A percentile compares a stretch with the other conserved stretches of the same genome.
Evolutionary conservation across 768 basidiomycete genomes (phyloP).

Genomic region (Gautieria morchelliformis): DNA sequence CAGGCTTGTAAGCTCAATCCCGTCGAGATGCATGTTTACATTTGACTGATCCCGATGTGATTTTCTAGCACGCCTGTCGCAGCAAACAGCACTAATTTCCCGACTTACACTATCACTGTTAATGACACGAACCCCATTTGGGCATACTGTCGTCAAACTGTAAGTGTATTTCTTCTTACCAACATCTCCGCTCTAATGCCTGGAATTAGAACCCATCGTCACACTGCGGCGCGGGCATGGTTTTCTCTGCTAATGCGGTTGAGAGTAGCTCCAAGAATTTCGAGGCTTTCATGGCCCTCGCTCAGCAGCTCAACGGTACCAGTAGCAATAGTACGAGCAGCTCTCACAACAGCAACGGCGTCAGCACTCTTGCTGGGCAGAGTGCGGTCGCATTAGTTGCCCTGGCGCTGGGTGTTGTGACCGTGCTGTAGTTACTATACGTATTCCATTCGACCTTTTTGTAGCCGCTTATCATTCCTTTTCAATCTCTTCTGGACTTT

Average conservation of each 20-base stretch:
- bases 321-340: neutral
- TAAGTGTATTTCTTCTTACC: constrained; percentile 20
- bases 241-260: constrained; percentile 46
- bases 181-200: constrained; percentile 26
- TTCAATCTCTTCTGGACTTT: too few relatives aligned
- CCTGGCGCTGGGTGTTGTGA: neutral
- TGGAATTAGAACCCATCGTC: constrained; percentile 42
- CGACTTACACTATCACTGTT: constrained; percentile 41
- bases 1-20: constrained; percentile 30
- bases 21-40: neutral
- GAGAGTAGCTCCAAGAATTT: constrained; percentile 43
- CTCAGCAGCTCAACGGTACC: constrained; percentile 34
- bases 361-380: neutral
- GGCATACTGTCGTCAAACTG: constrained; percentile 12
- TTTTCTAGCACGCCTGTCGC: constrained; percentile 36
- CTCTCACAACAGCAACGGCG: neutral
- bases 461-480: neutral
- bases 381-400: neutral
- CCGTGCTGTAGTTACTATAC: neutral
- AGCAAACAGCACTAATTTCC: constrained; percentile 35
- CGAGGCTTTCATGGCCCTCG: constrained; percentile 39
- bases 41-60: neutral
- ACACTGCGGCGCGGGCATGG: constrained; percentile 53
- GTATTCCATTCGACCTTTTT: neutral
- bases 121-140: constrained; percentile 30